Base-by-base conservation (phyloP, 2,329 filamentous ascomycete genomes). In the Penicillium sp. region DNA sequence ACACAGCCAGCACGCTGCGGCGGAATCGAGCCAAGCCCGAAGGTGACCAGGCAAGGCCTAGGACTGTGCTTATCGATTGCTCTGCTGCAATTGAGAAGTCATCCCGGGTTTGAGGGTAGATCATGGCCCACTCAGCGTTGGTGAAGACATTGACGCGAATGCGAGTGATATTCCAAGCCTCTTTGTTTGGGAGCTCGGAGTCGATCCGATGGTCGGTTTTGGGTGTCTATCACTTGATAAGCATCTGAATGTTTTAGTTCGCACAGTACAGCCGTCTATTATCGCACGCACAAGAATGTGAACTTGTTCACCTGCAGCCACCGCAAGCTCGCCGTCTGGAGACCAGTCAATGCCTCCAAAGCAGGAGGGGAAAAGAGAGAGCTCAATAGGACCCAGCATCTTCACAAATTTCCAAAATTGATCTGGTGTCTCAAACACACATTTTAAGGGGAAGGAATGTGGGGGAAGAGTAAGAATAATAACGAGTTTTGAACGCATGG, bases 11-110 rank as follows among this genome's bases (percentile, higher is more conserved):
- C 6, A 73, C 71, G 51, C 72, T 77, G 46, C 75, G 70, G 29
- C 71, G 63, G 56, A 79, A 73, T 48, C 71, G 72, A 13, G 69
- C 77, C 26, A 81, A 59, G 2, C 79, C 78, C 5, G 74, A 67
- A 2, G 74, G 66, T 4, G 79, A 82, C 79, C 79, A 83, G 7
- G 69, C 63, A 15, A 81, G 53, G 2, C 63, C 62, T n/a, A 69
- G 58, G 2, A 77, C 71, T 28, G 65, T 64, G 43, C 75, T 75
- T 2, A 63, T 53, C 0, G 78, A 81, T 36, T 79, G 72, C 53
- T 83, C 79, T 47, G 79, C 76, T 2, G 77, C 79, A 16, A 81
- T 54, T 0, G 78, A 81, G 52, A 76, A 78, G 13, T 68, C 61
- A 10, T 65, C 52, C 19, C 72, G 66, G 9, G 68, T 63, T 11